Base-by-base conservation (phyloP, 1,139 yeast species). In the Blastobotrys malaysiensis region DNA sequence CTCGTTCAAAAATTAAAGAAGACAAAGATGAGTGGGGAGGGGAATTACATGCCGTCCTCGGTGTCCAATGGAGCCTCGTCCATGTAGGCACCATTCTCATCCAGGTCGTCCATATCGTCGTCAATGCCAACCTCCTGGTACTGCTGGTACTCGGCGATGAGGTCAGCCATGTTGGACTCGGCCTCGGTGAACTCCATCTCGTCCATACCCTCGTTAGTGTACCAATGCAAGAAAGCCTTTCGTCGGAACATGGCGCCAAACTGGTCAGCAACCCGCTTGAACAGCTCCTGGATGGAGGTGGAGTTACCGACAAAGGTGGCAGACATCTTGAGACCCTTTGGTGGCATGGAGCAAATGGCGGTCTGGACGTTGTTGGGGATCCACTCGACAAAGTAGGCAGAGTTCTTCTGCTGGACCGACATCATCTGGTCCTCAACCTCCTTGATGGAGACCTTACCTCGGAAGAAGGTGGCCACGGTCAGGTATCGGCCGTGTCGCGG, bases 321-420 rank as follows among this genome's bases (percentile, higher is more conserved):
- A 57, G 95, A 77, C 89, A 88, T 87, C 67, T 86, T 91, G 67
- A 85, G 77, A 65, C 80, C 95, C 73, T 80, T 82, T 65, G 97
- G 96, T 48, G 97, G 88, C 60, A 88, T 93, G 18, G 93, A 84
- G 74, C 96, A 88, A 57, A 89, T 89, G 55, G 96, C 93, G 45
- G 96, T 87, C 77, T 90, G 97, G 61, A 90, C 96, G 70, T 90
- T 90, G 74, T 89, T 89, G 69, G 97, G 97, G 74, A 90, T 90
- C 97, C 97, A 90, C 73, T 90, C 97, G 56, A 90, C 97, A 68
- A 88, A 88, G 71, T 85, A 83, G 55, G 84, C 81, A 20, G 90
- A 78, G 73, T 88, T 86, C 73, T 86, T 84, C 57, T 86, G 82
- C 76, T 89, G 95, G 58, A 87, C 88, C 69, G 83, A 83, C 72